Evolutionary conservation across 2,329 filamentous ascomycete species (phyloP), one percentile per base, ranked within the genome.

Genomic region (Neonectria neomacrospora): DNA sequence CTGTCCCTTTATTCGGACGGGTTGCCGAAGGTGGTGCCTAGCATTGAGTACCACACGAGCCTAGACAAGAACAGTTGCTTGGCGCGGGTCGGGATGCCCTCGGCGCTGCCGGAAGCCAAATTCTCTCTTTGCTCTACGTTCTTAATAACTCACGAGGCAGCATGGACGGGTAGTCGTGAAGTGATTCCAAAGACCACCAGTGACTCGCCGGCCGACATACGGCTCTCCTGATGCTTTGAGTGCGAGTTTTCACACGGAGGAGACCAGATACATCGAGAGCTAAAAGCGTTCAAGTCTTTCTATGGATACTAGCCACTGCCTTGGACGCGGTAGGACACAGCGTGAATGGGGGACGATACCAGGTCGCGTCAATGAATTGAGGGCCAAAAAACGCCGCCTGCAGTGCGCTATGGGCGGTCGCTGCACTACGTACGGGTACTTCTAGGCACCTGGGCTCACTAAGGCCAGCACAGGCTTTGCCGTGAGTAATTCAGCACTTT

Each of bases 41-140:
- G n/a, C 5, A 7, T n/a, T 50, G 28, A 26, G 22, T 8, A 22
- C 45, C 45, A 26, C 26, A 26, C 26, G n/a, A 32, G 26, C 26
- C 26, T 20, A 10, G 9, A 11, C 26, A 3, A 28, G 23, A 9
- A 10, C 30, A 16, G 45, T 18, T 32, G 28, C 26, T 34, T 50
- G 26, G 11, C 47, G 30, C 28, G 2, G n/a, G 9, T 12, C 10
- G 10, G n/a, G 12, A 12, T 6, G 30, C 12, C 34, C 12, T 53
- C 54, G 47, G 60, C 26, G 37, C 16, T 18, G 10, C 48, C 60
- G 54, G 60, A 63, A 63, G 32, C 22, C n/a, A 55, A 54, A 54
- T 44, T 11, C 16, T 6, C 22, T 28, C 11, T 20, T 10, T 14
- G 45, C 34, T 50, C 39, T 34, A 34, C 32, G 39, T 53, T 41